Conservation (phyloP, 257 asterid species). For the Solanum virginianum region DNA sequence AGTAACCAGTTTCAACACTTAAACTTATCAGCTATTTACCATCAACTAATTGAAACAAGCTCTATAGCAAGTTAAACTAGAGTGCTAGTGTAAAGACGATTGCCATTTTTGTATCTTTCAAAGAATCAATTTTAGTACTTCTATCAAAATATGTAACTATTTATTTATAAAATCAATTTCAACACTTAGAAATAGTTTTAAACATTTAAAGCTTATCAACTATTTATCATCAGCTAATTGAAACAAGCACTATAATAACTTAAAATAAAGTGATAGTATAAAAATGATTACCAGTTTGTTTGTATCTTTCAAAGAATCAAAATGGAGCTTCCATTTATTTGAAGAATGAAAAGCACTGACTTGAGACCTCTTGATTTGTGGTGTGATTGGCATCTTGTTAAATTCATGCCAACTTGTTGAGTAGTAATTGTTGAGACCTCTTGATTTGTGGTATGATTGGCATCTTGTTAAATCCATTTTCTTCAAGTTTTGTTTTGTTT, state of each 20-base stretch:
- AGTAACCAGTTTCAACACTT: no score
- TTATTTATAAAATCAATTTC: not conserved
- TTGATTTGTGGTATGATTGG: not conserved
- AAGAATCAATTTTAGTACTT: conserved; percentile 1
- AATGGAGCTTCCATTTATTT: conserved; percentile 37
- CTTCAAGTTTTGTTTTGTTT: no score
- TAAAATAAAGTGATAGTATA: not conserved
- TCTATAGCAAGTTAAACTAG: not conserved
- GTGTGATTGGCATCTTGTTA: not conserved
- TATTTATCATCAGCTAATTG: not conserved
- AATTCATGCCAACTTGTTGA: not conserved
- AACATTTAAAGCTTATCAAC: not conserved
- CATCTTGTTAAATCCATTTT: not conserved
- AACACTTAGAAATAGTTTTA: not conserved
- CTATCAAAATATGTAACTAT: not conserved
- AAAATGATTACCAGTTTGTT: conserved; percentile 16
- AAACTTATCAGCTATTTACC: not conserved
- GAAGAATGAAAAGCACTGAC: conserved; percentile 37
- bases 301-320: conserved; percentile 23
- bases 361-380: conserved; percentile 7
- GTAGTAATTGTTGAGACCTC: conserved; percentile 3
- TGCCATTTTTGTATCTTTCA: conserved; percentile 14
- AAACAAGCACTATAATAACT: not conserved
- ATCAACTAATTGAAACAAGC: not conserved
- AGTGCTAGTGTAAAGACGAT: not conserved